Evolutionary conservation across 2,329 filamentous ascomycete genomes (phyloP).

Genomic region (Periglandula ipomoeae): DNA sequence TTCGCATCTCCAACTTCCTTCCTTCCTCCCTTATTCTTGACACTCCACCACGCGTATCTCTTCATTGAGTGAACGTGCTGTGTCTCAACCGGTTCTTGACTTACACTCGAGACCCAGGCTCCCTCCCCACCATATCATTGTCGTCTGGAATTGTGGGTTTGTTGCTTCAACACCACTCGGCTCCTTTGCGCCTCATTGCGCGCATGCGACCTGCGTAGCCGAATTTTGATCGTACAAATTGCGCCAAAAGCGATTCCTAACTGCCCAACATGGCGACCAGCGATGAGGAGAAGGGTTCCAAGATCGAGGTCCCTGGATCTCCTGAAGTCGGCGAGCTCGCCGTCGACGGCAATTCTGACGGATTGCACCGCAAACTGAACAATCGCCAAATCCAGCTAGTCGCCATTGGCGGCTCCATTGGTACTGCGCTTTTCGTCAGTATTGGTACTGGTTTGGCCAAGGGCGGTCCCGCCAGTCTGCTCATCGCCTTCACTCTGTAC

Average conservation of each 20-base stretch:
- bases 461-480: conserved; percentile 39
- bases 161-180: not conserved
- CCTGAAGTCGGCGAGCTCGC: conserved; percentile 18
- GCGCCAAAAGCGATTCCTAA: not conserved
- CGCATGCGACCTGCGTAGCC: not conserved
- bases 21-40: not conserved
- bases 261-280: conserved; percentile 11
- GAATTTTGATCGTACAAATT: not conserved
- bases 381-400: conserved; percentile 51
- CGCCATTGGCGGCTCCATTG: conserved; percentile 49
- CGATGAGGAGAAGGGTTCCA: conserved; percentile 21
- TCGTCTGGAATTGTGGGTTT: not conserved
- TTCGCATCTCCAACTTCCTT: not conserved
- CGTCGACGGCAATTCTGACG: conserved; percentile 24
- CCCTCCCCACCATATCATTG: not conserved
- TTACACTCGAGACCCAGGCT: not conserved
- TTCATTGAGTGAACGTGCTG: conserved; percentile 5
- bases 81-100: not conserved
- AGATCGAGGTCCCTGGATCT: conserved; percentile 15
- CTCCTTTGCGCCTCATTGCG: not conserved
- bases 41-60: conserved; percentile 3
- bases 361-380: conserved; percentile 37
- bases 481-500: conserved; percentile 52
- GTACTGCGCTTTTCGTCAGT: conserved; percentile 50
- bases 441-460: conserved; percentile 45